phyloP scores from a whole-genome alignment of 805 yeast species.

The Danielia reshetovae region DNA sequence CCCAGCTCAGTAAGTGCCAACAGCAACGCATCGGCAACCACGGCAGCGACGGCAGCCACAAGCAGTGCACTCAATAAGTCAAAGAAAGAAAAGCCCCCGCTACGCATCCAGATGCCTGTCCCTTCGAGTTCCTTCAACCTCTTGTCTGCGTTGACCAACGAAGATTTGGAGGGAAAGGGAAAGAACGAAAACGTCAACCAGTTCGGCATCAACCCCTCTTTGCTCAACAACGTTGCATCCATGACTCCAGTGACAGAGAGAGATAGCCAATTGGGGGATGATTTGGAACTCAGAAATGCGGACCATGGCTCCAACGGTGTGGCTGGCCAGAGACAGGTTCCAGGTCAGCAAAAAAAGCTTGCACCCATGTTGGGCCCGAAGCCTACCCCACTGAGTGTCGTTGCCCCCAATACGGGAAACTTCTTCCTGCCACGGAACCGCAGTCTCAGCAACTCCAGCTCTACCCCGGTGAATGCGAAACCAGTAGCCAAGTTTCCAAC shows the following conservation, averaged over 20 bases:
- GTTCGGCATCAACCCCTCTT: slow-evolving; percentile 59
- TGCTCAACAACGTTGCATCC: slow-evolving; percentile 49
- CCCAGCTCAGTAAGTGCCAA: background rate
- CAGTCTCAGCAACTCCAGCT: background rate
- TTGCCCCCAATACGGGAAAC: background rate
- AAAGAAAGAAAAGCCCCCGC: slow-evolving; percentile 48
- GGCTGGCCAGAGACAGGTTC: background rate
- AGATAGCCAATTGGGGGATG: slow-evolving; percentile 20
- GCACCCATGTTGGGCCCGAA: slow-evolving; percentile 3
- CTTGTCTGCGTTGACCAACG: slow-evolving; percentile 36
- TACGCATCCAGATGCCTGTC: slow-evolving; percentile 72
- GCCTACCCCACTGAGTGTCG: background rate
- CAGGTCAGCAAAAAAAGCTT: slow-evolving; percentile 1
- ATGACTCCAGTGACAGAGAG: slow-evolving; percentile 82
- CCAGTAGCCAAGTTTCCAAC: slow-evolving; percentile 26
- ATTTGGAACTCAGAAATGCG: background rate
- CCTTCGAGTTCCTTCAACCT: slow-evolving; percentile 44
- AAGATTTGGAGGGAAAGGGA: slow-evolving; percentile 17
- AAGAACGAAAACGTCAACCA: slow-evolving; percentile 52
- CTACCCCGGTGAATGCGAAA: background rate
- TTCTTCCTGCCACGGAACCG: background rate
- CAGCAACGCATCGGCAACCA: background rate
- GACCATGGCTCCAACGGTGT: background rate
- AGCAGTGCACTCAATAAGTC: slow-evolving; percentile 25
- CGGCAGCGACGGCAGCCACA: background rate